Percentiles rank a stretch among this genome's conserved stretches.
These are phyloP conservation scores for Kalmusia sp. DNA, from an alignment of 2,329 filamentous ascomycete genomes.

Conservation along the genomic window DNA sequence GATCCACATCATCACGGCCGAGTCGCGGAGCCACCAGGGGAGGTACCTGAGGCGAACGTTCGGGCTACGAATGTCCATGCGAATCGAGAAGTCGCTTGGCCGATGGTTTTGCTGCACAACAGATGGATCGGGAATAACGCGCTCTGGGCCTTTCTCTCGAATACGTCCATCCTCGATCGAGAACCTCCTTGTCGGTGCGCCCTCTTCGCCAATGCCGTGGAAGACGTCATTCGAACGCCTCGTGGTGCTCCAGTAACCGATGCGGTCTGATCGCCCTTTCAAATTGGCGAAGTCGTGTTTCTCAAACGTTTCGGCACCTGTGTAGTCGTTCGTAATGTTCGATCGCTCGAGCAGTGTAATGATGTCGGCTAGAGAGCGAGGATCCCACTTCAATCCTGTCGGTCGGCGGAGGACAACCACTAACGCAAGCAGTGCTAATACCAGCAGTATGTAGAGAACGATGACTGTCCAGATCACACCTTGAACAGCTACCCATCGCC, in stretches of 20 bases:
- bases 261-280: conserved; percentile 68
- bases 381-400: conserved; percentile 86
- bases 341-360: conserved; percentile 79
- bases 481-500: conserved; percentile 82
- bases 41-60: conserved; percentile 70
- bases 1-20: conserved; percentile 70
- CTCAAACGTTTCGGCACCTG: conserved; percentile 68
- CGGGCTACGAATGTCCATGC: conserved; percentile 60
- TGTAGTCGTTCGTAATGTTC: conserved; percentile 77
- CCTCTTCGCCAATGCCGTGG: conserved; percentile 77
- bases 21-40: conserved; percentile 77
- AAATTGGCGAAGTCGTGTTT: conserved; percentile 61
- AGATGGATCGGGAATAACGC: conserved; percentile 16
- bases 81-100: conserved; percentile 53
- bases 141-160: conserved; percentile 52
- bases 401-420: conserved; percentile 67
- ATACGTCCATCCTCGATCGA: conserved; percentile 57
- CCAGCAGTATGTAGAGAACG: conserved; percentile 73
- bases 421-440: conserved; percentile 64
- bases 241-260: conserved; percentile 86
- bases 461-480: conserved; percentile 81
- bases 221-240: conserved; percentile 72
- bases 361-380: conserved; percentile 80
- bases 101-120: conserved; percentile 16
- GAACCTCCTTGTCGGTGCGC: conserved; percentile 59